phyloP scores from a whole-genome alignment of 805 yeast genomes.

The Lipomyces kockii region DNA sequence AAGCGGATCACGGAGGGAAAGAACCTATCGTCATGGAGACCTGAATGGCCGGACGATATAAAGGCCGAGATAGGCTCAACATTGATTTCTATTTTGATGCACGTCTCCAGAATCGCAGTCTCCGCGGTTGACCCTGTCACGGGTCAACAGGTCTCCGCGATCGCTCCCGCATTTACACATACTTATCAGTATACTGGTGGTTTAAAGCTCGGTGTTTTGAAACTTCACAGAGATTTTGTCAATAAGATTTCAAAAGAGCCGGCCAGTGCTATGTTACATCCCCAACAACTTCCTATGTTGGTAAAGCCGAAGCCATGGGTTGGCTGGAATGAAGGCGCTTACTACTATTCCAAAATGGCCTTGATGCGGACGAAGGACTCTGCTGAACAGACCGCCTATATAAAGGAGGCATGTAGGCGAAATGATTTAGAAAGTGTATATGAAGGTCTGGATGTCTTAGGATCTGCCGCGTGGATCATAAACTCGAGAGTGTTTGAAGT shows the following conservation, averaged over 20 bases:
- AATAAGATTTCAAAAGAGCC: constrained; percentile 69
- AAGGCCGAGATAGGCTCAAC: constrained; percentile 81
- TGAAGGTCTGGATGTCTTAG: constrained; percentile 82
- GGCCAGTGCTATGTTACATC: constrained; percentile 67
- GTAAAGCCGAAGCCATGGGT: constrained; percentile 91
- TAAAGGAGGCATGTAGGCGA: constrained; percentile 79
- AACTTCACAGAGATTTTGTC: constrained; percentile 70
- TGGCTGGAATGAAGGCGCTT: constrained; percentile 82
- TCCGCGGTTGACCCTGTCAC: constrained; percentile 81
- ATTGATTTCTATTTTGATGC: constrained; percentile 71
- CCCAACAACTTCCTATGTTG: constrained; percentile 91
- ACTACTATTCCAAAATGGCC: constrained; percentile 62
- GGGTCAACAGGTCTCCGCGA: constrained; percentile 64
- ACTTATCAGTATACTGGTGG: constrained; percentile 82
- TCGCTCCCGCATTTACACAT: constrained; percentile 90
- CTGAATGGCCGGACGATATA: constrained; percentile 58
- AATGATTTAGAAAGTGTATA: constrained; percentile 69
- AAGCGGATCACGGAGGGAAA: constrained; percentile 19
- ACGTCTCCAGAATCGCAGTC: constrained; percentile 82
- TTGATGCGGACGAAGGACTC: constrained; percentile 81
- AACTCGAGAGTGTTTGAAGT: constrained; percentile 71
- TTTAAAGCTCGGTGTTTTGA: constrained; percentile 77
- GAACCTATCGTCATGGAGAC: constrained; percentile 16
- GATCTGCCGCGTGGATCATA: constrained; percentile 90
- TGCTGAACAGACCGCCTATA: constrained; percentile 87